A percentile compares a stretch with the other conserved stretches of the same genome.
phyloP scores from a whole-genome alignment of 306 rosid genomes.

The Prunus padus region DNA sequence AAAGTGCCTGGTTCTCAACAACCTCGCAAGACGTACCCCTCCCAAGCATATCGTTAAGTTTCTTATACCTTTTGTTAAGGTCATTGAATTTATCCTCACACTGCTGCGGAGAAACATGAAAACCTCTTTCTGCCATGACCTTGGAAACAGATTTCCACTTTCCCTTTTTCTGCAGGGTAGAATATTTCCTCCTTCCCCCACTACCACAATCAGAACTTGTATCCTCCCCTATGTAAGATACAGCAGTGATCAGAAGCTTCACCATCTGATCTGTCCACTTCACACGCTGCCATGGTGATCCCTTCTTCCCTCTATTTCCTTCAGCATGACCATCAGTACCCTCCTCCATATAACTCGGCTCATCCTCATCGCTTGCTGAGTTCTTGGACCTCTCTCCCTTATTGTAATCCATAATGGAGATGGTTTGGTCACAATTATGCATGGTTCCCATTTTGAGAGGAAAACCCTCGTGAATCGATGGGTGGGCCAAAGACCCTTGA shows the following conservation, averaged over 20 bases:
- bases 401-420: conserved; percentile 52
- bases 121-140: conserved; percentile 90
- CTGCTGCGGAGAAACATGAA: conserved; percentile 88
- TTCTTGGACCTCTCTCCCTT: conserved; percentile 69
- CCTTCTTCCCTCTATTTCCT: conserved; percentile 57
- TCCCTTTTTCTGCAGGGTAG: conserved; percentile 74
- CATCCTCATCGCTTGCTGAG: conserved; percentile 78
- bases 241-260: conserved; percentile 81
- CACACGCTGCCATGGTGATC: conserved; percentile 76
- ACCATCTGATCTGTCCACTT: conserved; percentile 97
- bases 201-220: conserved; percentile 44
- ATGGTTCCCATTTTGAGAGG: conserved; percentile 60
- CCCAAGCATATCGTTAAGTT: conserved; percentile 85
- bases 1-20: conserved; percentile 77
- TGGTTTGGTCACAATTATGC: conserved; percentile 54
- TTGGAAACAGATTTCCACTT: conserved; percentile 91
- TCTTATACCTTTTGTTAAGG: conserved; percentile 86
- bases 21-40: conserved; percentile 89
- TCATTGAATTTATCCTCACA: conserved; percentile 97
- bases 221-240: conserved; percentile 81
- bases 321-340: conserved; percentile 61
- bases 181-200: conserved; percentile 64
- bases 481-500: conserved; percentile 50
- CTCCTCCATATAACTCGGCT: conserved; percentile 64
- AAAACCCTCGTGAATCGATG: conserved; percentile 60